Base-by-base conservation (phyloP, 2,329 filamentous ascomycete species). In the Calycina herbarum region DNA sequence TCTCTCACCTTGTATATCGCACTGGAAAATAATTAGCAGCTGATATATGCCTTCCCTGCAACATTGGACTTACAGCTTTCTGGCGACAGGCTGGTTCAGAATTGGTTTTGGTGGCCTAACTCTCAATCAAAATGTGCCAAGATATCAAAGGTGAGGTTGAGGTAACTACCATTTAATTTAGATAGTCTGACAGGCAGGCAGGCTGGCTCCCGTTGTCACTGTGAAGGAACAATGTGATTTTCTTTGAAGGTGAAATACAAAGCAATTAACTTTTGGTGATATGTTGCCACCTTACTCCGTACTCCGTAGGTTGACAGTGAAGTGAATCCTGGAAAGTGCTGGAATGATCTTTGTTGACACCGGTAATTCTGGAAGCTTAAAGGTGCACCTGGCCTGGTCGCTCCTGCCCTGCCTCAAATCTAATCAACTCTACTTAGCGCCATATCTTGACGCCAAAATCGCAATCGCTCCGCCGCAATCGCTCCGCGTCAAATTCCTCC, bases 1-100 rank as follows among this genome's bases (percentile, higher is more conserved):
- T 29, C 8, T 20, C 75, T 74, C 78, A 95, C 94, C 86, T 86
- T 97, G 94, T 67, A 97, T 97, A 8, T 92, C 93, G 79, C 94
- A 97, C 90, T 93, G 68, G 2, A 63, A 45, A 31, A 60, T 45
- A 33, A 13, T 51, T 57, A 59, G 56, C n/a, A 35, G 20, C 17
- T 35, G n/a, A 57, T 7, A n/a, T 27, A 42, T n/a, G 31, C 2
- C 5, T 10, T 27, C 40, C 2, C 6, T 20, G 17, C 10, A 17
- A 24, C 5, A 33, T 24, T 33, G 51, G 57, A 83, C 89, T 78
- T 80, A 93, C 90, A 68, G 94, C 94, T 75, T 90, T 86, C 65
- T 93, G 86, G 81, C 96, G 93, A 75, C 94, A 97, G 29, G 94
- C 90, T 68, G 92, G 92, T 73, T 91, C 86, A 42, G 17, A 29